Evolutionary conservation across 129 eudicot species (phyloP).

Genomic region (Sambucus nigra): DNA sequence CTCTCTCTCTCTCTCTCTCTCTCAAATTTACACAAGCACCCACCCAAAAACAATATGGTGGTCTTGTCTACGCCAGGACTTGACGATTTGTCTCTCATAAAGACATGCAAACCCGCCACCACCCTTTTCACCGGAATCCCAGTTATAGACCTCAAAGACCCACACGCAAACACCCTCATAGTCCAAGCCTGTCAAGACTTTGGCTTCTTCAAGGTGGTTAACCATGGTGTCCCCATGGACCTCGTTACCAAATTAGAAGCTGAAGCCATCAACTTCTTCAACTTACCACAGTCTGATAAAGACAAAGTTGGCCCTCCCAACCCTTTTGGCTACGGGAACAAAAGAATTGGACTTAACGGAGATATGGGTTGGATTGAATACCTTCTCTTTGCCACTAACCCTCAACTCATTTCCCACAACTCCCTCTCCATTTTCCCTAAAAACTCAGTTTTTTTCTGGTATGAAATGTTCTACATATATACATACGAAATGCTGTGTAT

Average conservation of each 20-base stretch:
- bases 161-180: constrained; percentile 30
- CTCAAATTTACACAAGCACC: neutral
- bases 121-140: constrained; percentile 27
- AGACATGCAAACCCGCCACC: constrained; percentile 19
- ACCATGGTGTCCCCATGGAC: constrained; percentile 39
- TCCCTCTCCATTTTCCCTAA: constrained; percentile 11
- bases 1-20: constrained; percentile 6
- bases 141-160: constrained; percentile 31
- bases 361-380: constrained; percentile 58
- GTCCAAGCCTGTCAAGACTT: constrained; percentile 50
- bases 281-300: constrained; percentile 29
- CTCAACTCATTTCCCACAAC: constrained; percentile 16
- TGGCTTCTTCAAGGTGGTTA: constrained; percentile 51
- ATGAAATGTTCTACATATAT: neutral
- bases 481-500: too few relatives aligned
- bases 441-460: constrained; percentile 26
- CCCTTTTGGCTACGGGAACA: constrained; percentile 43
- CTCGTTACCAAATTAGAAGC: constrained; percentile 26
- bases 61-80: constrained; percentile 30
- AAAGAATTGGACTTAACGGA: constrained; percentile 47
- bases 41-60: constrained; percentile 43
- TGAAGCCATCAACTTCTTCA: constrained; percentile 38
- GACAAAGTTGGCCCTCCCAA: constrained; percentile 26
- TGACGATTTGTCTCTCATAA: constrained; percentile 17
- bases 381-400: constrained; percentile 40